Conservation (phyloP, 1,284 basidiomycete species). For the Sporisorium exsertum region DNA sequence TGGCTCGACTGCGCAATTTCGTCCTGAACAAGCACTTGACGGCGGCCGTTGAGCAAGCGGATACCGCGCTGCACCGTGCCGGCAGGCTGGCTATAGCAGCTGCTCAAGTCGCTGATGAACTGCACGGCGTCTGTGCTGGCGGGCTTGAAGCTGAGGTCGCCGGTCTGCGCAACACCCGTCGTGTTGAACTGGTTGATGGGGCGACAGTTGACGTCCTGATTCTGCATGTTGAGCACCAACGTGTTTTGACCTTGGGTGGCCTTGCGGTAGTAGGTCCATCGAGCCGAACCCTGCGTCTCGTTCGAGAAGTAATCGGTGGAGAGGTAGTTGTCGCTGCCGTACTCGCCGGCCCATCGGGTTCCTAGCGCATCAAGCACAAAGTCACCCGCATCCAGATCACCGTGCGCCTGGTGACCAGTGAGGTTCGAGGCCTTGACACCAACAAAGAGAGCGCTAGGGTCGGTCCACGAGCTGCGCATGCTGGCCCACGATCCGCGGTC, state of each 20-base stretch:
- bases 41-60: conserved; percentile 84
- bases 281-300: conserved; percentile 50
- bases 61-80: conserved; percentile 85
- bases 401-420: conserved; percentile 83
- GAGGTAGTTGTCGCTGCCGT: conserved; percentile 87
- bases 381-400: conserved; percentile 90
- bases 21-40: conserved; percentile 80
- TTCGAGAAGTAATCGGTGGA: conserved; percentile 68
- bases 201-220: conserved; percentile 81
- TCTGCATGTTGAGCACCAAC: conserved; percentile 80
- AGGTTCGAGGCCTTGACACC: conserved; percentile 87
- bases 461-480: conserved; percentile 92
- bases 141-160: conserved; percentile 75
- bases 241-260: conserved; percentile 97
- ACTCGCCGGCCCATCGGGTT: conserved; percentile 93
- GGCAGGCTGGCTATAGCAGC: conserved; percentile 77
- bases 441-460: conserved; percentile 83
- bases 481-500: conserved; percentile 82
- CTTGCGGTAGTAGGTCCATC: conserved; percentile 80
- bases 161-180: conserved; percentile 80
- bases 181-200: conserved; percentile 76
- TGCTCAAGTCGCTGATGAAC: conserved; percentile 83
- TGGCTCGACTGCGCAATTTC: conserved; percentile 64
- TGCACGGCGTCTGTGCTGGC: conserved; percentile 81
- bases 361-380: conserved; percentile 96